Conservation (phyloP, 495 filamentous ascomycete genomes). For the Oleoguttula mirabilis region DNA sequence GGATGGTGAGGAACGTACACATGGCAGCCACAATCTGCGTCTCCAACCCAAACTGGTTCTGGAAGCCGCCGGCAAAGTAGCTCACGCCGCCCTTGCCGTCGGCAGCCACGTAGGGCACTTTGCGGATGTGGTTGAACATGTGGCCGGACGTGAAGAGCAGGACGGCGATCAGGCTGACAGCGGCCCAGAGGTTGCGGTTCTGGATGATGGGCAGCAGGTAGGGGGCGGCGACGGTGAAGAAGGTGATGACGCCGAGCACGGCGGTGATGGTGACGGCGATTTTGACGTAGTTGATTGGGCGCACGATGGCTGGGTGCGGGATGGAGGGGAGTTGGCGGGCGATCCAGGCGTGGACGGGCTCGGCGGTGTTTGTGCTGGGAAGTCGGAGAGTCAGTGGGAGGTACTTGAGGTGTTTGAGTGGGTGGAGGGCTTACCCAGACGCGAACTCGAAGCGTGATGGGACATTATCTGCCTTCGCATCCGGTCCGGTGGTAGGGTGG, state of each 20-base stretch:
- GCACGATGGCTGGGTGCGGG: constrained; percentile 60
- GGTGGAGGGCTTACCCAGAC: constrained; percentile 45
- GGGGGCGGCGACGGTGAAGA: constrained; percentile 63
- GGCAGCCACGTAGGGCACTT: constrained; percentile 85
- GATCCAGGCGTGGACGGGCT: constrained; percentile 69
- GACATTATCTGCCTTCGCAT: constrained; percentile 53
- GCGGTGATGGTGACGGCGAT: constrained; percentile 56
- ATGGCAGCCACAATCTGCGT: constrained; percentile 92
- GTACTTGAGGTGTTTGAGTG: neutral
- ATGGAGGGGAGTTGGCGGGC: constrained; percentile 60
- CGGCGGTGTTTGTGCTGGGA: constrained; percentile 61
- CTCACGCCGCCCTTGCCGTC: constrained; percentile 75
- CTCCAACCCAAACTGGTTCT: constrained; percentile 90
- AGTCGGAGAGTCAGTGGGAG: neutral
- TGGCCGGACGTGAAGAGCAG: constrained; percentile 92
- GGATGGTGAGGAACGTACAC: constrained; percentile 51
- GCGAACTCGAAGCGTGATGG: constrained; percentile 82
- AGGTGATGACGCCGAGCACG: constrained; percentile 52
- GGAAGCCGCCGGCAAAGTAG: constrained; percentile 90
- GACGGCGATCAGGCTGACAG: constrained; percentile 74
- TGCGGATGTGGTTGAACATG: constrained; percentile 98
- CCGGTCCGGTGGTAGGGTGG: constrained; percentile 74
- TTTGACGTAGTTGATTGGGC: constrained; percentile 77
- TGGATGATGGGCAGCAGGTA: constrained; percentile 77
- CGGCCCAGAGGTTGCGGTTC: constrained; percentile 90